Evolutionary conservation across 768 basidiomycete genomes (phyloP), one percentile per base, ranked within the genome.

Genomic region (Mycena rebaudengoi): DNA sequence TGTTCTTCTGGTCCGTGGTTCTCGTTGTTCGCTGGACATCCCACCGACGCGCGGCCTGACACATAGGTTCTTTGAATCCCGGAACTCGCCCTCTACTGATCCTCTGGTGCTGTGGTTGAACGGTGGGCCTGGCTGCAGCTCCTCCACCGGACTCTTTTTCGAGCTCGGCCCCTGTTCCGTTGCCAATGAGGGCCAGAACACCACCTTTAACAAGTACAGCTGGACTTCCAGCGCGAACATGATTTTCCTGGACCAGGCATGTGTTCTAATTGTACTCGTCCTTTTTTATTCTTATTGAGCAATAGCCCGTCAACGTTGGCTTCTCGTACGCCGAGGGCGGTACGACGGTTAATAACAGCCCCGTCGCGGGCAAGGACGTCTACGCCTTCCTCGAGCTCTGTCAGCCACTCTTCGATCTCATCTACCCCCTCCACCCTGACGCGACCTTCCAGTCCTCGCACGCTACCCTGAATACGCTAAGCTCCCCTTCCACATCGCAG

Each of bases 91-190:
- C 0, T 77, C 84, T 51, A 81, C 87, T 53, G 95, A 92, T 7
- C 96, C 96, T 5, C 83, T 98, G 2, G 83, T 96, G 10, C 81
- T 98, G 46, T 98, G 96, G 96, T 81, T 94, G n/a, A 94, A 94
- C 66, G 93, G 93, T 32, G 90, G 91, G 13, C 89, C 88, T 21
- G 60, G 58, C 10, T 89, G 88, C 77, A 88, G 86, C 56, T 91
- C 88, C 8, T 87, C 89, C 11, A 91, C 93, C 1, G 96, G 96
- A 11, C 85, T 98, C 23, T 81, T 99, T 16, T 94, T 97, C 69
- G 96, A 98, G 73, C 88, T 97, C 21, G 97, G 97, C 0, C 96
- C 97, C 0, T 98, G 97, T 77, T 78, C 77, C 29, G 82, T 98
- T 64, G 78, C 84, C 18, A 78, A 94, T 41, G 81, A 88, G 1